These are phyloP conservation scores for Aaosphaeria arxii DNA, from an alignment of 2,329 filamentous ascomycete genomes.

Conservation along the genomic window DNA sequence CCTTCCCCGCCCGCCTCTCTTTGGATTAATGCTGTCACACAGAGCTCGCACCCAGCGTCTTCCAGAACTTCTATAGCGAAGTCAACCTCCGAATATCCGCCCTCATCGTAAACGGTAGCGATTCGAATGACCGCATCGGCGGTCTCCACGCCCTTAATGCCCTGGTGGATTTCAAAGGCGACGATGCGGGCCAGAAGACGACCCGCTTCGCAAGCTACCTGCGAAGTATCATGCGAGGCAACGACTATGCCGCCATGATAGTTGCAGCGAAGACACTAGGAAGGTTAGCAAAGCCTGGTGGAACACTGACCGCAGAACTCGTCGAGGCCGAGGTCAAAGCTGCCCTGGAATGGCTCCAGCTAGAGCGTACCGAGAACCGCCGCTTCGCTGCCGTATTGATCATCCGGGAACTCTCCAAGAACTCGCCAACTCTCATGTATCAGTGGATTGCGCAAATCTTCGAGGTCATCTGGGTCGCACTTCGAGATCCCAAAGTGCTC, in stretches of 20 bases:
- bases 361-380: slow-evolving; percentile 88
- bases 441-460: slow-evolving; percentile 93
- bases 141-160: slow-evolving; percentile 90
- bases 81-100: slow-evolving; percentile 64
- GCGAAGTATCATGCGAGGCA: slow-evolving; percentile 81
- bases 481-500: slow-evolving; percentile 84
- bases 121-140: slow-evolving; percentile 83
- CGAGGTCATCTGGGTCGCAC: slow-evolving; percentile 91
- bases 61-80: slow-evolving; percentile 66
- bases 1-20: slow-evolving; percentile 7
- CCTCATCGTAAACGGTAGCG: slow-evolving; percentile 80
- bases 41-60: slow-evolving; percentile 81
- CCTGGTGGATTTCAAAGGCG: slow-evolving; percentile 93
- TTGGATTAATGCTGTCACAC: slow-evolving; percentile 15
- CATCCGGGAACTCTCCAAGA: slow-evolving; percentile 83
- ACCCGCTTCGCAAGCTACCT: slow-evolving; percentile 91
- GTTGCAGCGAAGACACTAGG: slow-evolving; percentile 86
- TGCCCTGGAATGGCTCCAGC: slow-evolving; percentile 93
- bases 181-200: slow-evolving; percentile 89
- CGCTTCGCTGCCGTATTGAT: slow-evolving; percentile 91
- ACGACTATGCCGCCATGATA: slow-evolving; percentile 87
- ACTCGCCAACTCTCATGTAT: slow-evolving; percentile 93
- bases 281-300: slow-evolving; percentile 86
- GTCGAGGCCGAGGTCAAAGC: slow-evolving; percentile 97
- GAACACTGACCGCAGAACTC: slow-evolving; percentile 88